phyloP scores from a whole-genome alignment of 306 rosid species.

The Inga leiocalycina region DNA sequence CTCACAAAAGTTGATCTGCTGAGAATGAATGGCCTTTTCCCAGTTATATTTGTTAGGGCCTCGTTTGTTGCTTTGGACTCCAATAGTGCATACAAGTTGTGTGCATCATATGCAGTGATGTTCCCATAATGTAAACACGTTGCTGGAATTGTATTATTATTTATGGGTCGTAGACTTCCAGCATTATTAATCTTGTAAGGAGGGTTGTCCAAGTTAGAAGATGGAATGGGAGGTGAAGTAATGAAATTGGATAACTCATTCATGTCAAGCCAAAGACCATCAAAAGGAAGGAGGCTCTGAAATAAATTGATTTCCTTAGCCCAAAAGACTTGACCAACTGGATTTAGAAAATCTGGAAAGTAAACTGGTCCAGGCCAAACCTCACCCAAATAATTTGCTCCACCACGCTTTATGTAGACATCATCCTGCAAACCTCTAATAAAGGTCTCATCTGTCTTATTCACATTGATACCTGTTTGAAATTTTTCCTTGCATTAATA shows the following conservation, averaged over 20 bases:
- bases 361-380: conserved; percentile 89
- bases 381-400: conserved; percentile 64
- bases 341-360: conserved; percentile 78
- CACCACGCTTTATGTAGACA: conserved; percentile 64
- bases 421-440: conserved; percentile 70
- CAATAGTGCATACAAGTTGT: conserved; percentile 73
- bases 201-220: conserved; percentile 74
- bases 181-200: conserved; percentile 71
- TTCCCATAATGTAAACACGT: conserved; percentile 65
- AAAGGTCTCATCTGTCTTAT: conserved; percentile 61
- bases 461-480: conserved; percentile 66
- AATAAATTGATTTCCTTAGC: conserved; percentile 69
- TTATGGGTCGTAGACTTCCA: conserved; percentile 52
- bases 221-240: conserved; percentile 52
- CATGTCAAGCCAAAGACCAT: conserved; percentile 94
- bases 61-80: conserved; percentile 67
- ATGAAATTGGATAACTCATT: conserved; percentile 75
- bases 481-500: conserved; percentile 27
- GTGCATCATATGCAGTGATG: conserved; percentile 70
- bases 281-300: conserved; percentile 60
- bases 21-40: conserved; percentile 85
- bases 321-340: conserved; percentile 55
- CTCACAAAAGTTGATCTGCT: conserved; percentile 85
- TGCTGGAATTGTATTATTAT: conserved; percentile 57
- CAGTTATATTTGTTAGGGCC: conserved; percentile 55